phyloP scores from a whole-genome alignment of 2,329 filamentous ascomycete genomes.

The Cryphonectria japonica region DNA sequence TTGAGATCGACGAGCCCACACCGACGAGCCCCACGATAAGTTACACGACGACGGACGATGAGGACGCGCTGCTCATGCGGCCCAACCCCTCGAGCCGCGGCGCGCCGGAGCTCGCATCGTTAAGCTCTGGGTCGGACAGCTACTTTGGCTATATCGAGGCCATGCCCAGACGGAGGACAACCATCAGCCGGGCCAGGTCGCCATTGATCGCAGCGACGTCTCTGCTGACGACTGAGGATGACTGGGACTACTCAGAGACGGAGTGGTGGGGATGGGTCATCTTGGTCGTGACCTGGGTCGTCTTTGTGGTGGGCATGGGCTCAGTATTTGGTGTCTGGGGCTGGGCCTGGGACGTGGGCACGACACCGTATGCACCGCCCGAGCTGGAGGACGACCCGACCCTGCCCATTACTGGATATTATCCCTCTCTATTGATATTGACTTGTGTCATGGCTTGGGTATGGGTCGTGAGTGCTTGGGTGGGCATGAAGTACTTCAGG shows the following conservation, averaged over 20 bases:
- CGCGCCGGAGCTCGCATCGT: constrained; percentile 43
- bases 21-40: constrained; percentile 59
- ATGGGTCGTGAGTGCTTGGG: constrained; percentile 96
- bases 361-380: constrained; percentile 92
- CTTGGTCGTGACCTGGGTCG: constrained; percentile 86
- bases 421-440: constrained; percentile 89
- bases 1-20: constrained; percentile 30
- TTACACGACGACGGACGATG: constrained; percentile 82
- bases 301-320: constrained; percentile 96
- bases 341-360: constrained; percentile 98
- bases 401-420: constrained; percentile 94
- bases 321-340: constrained; percentile 94
- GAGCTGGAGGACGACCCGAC: constrained; percentile 95
- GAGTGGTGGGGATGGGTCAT: constrained; percentile 99
- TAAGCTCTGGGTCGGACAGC: constrained; percentile 64
- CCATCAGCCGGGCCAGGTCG: constrained; percentile 59
- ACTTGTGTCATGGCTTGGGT: constrained; percentile 98
- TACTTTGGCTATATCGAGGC: constrained; percentile 57
- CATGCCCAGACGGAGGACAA: constrained; percentile 50
- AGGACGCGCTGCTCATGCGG: constrained; percentile 72
- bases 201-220: constrained; percentile 58
- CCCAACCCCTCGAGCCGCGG: constrained; percentile 49
- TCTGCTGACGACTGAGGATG: constrained; percentile 52
- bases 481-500: constrained; percentile 99
- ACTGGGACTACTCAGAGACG: constrained; percentile 92